Conservation (phyloP, 176 grass and related monocot genomes). For the Eragrostis curvula region DNA sequence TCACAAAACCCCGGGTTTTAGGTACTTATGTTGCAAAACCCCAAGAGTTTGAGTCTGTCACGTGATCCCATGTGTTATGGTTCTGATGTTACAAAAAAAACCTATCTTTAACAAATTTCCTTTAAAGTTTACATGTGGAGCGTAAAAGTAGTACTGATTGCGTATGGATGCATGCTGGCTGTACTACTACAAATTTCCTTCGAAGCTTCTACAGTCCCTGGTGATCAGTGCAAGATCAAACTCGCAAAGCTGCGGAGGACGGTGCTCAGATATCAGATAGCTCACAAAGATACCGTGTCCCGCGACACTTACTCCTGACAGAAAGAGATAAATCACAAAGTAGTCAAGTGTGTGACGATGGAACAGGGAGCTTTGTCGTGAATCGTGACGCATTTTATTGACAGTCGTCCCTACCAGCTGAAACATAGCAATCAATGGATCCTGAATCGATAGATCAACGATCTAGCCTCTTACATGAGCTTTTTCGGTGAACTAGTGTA, state of each 20-base stretch:
- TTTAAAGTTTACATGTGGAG: no score
- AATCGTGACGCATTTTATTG: background rate
- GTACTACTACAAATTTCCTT: background rate
- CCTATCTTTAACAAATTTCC: no score
- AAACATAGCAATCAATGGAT: background rate
- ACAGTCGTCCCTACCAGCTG: conserved; percentile 14
- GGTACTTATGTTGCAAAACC: no score
- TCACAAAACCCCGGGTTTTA: no score
- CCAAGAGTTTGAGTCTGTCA: no score
- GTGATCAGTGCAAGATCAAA: background rate
- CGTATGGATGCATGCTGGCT: no score
- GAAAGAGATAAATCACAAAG: no score
- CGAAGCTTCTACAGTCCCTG: background rate
- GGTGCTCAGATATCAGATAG: background rate
- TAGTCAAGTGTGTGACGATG: no score
- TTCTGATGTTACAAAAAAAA: no score
- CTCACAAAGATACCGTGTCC: no score
- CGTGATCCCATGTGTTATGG: background rate
- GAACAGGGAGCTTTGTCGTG: background rate
- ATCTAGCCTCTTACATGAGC: background rate
- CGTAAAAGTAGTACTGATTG: no score
- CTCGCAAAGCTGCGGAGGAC: background rate
- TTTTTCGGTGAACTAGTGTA: conserved; percentile 11
- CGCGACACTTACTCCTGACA: no score
- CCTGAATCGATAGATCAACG: conserved; percentile 14